A percentile compares a stretch with the other conserved stretches of the same genome.
Evolutionary conservation across 495 filamentous ascomycete genomes (phyloP).

Genomic region (Xylaria telfairii): DNA sequence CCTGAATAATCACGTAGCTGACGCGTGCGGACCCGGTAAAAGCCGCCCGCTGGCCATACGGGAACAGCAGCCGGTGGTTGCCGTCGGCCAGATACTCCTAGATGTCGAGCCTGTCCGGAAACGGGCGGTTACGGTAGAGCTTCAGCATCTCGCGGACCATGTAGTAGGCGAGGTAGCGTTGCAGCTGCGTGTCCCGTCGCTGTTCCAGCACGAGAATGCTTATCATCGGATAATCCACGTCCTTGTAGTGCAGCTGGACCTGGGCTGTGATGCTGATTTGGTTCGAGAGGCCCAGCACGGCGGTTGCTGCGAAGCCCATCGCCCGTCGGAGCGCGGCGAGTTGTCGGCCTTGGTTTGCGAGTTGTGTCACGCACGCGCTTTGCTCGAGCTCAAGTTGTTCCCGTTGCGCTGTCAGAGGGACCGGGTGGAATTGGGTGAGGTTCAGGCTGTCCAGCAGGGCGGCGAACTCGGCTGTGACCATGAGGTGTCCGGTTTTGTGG

Average conservation of each 20-base stretch:
- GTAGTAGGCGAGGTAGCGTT: not conserved
- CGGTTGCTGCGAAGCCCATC: not conserved
- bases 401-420: not conserved
- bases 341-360: not conserved
- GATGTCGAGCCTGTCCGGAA: constrained; percentile 5
- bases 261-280: not conserved
- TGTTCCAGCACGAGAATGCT: not conserved
- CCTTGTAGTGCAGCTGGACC: not conserved
- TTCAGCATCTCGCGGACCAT: constrained; percentile 1
- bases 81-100: not conserved
- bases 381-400: not conserved
- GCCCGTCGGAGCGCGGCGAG: not conserved
- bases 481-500: not conserved
- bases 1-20: not conserved
- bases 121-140: not conserved
- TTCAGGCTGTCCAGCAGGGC: not conserved
- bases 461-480: not conserved
- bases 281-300: not conserved
- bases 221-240: not conserved
- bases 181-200: not conserved
- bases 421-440: not conserved
- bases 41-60: not conserved
- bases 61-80: not conserved
- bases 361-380: not conserved
- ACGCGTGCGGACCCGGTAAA: not conserved